These are phyloP conservation scores for Colletotrichum siamense DNA, from an alignment of 2,329 filamentous ascomycete genomes.

Conservation along the genomic window DNA sequence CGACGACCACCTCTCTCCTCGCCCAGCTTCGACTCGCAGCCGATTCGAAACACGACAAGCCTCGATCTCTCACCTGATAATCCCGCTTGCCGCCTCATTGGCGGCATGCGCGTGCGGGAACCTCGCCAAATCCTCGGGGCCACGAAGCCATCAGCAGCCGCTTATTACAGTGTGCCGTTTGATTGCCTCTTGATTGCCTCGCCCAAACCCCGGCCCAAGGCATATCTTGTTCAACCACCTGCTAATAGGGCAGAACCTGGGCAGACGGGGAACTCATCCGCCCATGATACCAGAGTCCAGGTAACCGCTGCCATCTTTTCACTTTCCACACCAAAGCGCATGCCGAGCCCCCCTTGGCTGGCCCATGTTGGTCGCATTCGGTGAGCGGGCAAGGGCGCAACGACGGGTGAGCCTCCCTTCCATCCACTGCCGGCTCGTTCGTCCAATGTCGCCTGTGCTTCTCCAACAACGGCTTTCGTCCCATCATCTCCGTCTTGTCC, in stretches of 20 bases:
- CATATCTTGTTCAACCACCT: neutral
- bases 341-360: neutral
- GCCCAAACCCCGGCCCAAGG: neutral
- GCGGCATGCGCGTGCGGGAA: neutral
- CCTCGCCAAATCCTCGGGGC: conserved; percentile 13
- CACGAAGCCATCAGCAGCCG: neutral
- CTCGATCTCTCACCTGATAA: conserved; percentile 11
- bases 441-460: neutral
- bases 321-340: neutral
- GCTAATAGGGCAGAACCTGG: neutral
- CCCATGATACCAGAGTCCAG: neutral
- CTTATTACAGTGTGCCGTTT: neutral
- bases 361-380: neutral
- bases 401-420: neutral
- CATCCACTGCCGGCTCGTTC: neutral
- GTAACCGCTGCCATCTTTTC: neutral
- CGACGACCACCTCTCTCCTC: conserved; percentile 23
- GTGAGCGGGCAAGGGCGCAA: neutral
- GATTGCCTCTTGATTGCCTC: neutral
- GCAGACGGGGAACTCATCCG: conserved; percentile 2
- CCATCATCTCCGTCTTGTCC: neutral
- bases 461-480: conserved; percentile 2
- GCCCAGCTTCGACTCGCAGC: neutral
- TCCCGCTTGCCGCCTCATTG: neutral
- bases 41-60: conserved; percentile 16